phyloP scores from a whole-genome alignment of 2,329 filamentous ascomycete species.

The Aspergillus intermedius region DNA sequence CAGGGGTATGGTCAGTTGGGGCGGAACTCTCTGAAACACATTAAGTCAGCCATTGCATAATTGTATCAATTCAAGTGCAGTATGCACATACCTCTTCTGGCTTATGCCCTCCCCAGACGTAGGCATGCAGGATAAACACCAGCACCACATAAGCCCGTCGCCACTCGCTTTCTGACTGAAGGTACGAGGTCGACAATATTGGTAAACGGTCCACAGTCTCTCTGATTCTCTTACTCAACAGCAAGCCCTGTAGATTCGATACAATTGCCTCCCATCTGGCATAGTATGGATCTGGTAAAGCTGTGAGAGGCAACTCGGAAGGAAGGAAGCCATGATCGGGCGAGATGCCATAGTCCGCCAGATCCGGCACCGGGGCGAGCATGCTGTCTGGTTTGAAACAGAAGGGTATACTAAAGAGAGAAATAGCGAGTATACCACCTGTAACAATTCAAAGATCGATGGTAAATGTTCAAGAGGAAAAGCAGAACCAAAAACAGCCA shows the following conservation, averaged over 20 bases:
- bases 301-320: conserved; percentile 67
- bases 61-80: neutral
- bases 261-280: conserved; percentile 87
- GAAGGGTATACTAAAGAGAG: neutral
- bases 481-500: too few species aligned
- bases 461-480: too few species aligned
- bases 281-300: conserved; percentile 85
- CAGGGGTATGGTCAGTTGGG: conserved; percentile 75
- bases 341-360: conserved; percentile 66
- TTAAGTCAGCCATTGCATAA: conserved; percentile 1
- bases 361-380: conserved; percentile 42
- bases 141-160: conserved; percentile 75
- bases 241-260: conserved; percentile 76
- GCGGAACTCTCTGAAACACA: conserved; percentile 56
- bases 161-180: conserved; percentile 85
- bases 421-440: neutral
- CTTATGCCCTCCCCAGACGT: conserved; percentile 78
- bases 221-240: conserved; percentile 77
- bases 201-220: conserved; percentile 74
- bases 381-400: conserved; percentile 20
- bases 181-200: conserved; percentile 71
- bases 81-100: conserved; percentile 58
- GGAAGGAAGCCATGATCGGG: conserved; percentile 77
- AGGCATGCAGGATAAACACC: conserved; percentile 73
- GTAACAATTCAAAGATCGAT: too few species aligned